Evolutionary conservation across 225 moss, liverwort and hornwort genomes (phyloP).

Genomic region (Antitrichia curtipendula): DNA sequence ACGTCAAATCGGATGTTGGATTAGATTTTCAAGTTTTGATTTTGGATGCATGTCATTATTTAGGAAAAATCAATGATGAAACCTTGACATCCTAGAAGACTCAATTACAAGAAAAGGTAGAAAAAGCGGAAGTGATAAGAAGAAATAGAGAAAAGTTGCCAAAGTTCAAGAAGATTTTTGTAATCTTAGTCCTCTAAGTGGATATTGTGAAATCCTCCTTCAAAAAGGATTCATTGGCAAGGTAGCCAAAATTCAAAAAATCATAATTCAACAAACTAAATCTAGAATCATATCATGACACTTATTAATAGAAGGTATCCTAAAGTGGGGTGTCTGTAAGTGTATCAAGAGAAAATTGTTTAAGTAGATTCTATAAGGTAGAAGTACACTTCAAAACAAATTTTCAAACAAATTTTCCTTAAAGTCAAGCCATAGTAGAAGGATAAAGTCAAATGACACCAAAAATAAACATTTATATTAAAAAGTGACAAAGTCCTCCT

Average conservation of each 20-base stretch:
- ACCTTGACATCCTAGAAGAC: not conserved
- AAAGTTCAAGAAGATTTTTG: not conserved
- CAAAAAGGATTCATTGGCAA: not conserved
- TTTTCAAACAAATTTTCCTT: not conserved
- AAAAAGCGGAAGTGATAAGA: not conserved
- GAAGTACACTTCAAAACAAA: not conserved
- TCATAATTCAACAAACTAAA: not conserved
- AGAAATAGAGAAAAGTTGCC: too few relatives aligned
- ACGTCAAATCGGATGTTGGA: accelerated
- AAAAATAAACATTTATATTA: not conserved
- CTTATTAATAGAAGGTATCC: not conserved
- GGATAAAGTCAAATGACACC: not conserved
- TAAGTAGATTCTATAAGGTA: not conserved
- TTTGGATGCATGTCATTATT: not conserved
- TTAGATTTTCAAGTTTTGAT: not conserved
- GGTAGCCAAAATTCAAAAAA: not conserved
- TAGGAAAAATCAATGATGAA: not conserved
- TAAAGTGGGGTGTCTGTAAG: not conserved
- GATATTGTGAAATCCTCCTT: not conserved
- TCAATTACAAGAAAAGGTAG: not conserved
- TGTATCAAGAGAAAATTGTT: not conserved
- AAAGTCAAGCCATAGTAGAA: not conserved
- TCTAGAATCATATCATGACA: not conserved
- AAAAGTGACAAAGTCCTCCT: not conserved
- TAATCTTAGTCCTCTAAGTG: accelerated